phyloP scores from a whole-genome alignment of 1,139 yeast species.

The Yamadazyma dushanensis region DNA sequence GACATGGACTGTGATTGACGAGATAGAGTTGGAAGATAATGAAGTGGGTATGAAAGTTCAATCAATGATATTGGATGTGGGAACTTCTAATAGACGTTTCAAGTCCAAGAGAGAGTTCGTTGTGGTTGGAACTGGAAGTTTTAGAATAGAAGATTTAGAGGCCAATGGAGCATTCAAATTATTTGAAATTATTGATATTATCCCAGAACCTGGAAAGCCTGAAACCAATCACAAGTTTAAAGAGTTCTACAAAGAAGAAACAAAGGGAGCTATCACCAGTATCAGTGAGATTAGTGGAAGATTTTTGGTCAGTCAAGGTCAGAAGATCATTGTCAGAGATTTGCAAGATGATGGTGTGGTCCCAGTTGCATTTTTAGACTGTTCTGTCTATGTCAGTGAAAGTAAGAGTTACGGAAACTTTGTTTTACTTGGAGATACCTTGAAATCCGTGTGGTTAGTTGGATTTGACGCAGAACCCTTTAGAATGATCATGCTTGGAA shows the following conservation, averaged over 20 bases:
- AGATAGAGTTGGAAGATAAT: slow-evolving; percentile 61
- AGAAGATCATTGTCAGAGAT: slow-evolving; percentile 78
- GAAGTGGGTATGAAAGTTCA: slow-evolving; percentile 65
- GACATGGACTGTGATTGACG: slow-evolving; percentile 78
- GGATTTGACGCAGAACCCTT: slow-evolving; percentile 97
- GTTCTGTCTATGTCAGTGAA: slow-evolving; percentile 76
- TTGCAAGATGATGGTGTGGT: slow-evolving; percentile 81
- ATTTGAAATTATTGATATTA: slow-evolving; percentile 76
- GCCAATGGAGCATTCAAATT: slow-evolving; percentile 79
- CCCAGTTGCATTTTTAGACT: slow-evolving; percentile 92
- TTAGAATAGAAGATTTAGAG: slow-evolving; percentile 80
- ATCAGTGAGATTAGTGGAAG: slow-evolving; percentile 83
- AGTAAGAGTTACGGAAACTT: slow-evolving; percentile 83
- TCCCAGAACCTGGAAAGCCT: slow-evolving; percentile 88
- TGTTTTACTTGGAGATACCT: slow-evolving; percentile 74
- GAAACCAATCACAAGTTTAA: slow-evolving; percentile 81
- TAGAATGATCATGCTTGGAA: slow-evolving; percentile 76
- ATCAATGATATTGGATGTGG: slow-evolving; percentile 57
- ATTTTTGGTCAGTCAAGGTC: slow-evolving; percentile 84
- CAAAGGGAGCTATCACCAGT: slow-evolving; percentile 83
- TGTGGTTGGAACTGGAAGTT: slow-evolving; percentile 75
- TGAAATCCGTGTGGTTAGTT: slow-evolving; percentile 76
- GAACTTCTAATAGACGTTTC: slow-evolving; percentile 47
- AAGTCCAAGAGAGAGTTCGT: slow-evolving; percentile 66
- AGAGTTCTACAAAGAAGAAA: slow-evolving; percentile 70